Evolutionary conservation across 257 asterid genomes (phyloP).

Genomic region (Fraxinus cuspidata): DNA sequence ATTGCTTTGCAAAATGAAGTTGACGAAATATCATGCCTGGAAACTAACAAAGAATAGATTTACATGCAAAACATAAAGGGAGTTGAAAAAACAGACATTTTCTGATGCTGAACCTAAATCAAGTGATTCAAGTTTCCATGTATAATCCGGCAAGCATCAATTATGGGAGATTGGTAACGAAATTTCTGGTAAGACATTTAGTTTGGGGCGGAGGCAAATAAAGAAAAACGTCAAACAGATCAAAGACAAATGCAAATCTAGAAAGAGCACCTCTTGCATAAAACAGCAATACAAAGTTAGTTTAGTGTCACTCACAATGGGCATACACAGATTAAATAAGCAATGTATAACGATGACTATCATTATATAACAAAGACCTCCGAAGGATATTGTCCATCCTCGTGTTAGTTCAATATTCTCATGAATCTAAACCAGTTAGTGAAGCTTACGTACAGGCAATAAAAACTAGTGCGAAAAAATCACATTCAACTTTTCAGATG

Average conservation of each 20-base stretch:
- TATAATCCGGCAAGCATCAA: not conserved
- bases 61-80: no score
- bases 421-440: not conserved
- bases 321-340: not conserved
- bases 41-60: no score
- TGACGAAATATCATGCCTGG: no score
- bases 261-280: not conserved
- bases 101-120: not conserved
- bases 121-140: not conserved
- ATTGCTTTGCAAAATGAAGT: no score
- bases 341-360: not conserved
- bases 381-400: not conserved
- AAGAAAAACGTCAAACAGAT: no score
- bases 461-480: not conserved
- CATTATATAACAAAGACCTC: not conserved
- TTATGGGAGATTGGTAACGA: no score
- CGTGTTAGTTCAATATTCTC: not conserved
- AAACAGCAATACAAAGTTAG: not conserved
- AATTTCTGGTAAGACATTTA: not conserved
- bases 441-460: not conserved
- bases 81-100: no score
- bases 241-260: not conserved
- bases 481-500: not conserved
- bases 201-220: no score
- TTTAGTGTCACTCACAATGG: not conserved